Conservation (phyloP, 2,329 filamentous ascomycete genomes). For the Talaromyces sp. region DNA sequence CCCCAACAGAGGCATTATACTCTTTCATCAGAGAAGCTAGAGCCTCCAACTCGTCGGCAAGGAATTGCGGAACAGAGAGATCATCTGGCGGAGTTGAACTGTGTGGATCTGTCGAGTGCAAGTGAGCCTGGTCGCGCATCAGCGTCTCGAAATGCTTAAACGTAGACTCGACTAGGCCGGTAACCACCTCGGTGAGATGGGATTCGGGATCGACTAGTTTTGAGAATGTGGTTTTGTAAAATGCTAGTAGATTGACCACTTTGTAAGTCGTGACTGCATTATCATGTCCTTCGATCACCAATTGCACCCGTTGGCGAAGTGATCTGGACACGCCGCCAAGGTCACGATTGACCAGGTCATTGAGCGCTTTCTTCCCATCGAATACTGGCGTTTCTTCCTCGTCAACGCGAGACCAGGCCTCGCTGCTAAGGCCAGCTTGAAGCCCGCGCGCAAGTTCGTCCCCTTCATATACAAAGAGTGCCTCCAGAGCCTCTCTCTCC, state of each 20-base stretch:
- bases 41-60: constrained; percentile 74
- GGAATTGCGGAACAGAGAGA: constrained; percentile 72
- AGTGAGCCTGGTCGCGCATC: constrained; percentile 65
- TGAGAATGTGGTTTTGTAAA: constrained; percentile 81
- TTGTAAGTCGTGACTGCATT: constrained; percentile 86
- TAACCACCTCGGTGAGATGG: constrained; percentile 64
- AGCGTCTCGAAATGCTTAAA: constrained; percentile 76
- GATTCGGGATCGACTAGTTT: constrained; percentile 70
- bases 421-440: constrained; percentile 71
- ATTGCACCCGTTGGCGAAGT: constrained; percentile 84
- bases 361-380: constrained; percentile 75
- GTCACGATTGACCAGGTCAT: constrained; percentile 81
- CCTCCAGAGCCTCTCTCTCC: constrained; percentile 85
- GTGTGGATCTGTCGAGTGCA: constrained; percentile 68
- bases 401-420: constrained; percentile 71
- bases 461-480: constrained; percentile 84
- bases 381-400: constrained; percentile 57
- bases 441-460: constrained; percentile 82
- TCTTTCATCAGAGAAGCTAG: constrained; percentile 76
- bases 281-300: constrained; percentile 88
- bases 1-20: constrained; percentile 71
- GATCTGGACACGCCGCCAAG: constrained; percentile 74
- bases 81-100: constrained; percentile 67
- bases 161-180: constrained; percentile 67
- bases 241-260: constrained; percentile 80